A percentile compares a stretch with the other conserved stretches of the same genome.
Conservation (phyloP, 306 rosid genomes). For the Lablab purpureus region DNA sequence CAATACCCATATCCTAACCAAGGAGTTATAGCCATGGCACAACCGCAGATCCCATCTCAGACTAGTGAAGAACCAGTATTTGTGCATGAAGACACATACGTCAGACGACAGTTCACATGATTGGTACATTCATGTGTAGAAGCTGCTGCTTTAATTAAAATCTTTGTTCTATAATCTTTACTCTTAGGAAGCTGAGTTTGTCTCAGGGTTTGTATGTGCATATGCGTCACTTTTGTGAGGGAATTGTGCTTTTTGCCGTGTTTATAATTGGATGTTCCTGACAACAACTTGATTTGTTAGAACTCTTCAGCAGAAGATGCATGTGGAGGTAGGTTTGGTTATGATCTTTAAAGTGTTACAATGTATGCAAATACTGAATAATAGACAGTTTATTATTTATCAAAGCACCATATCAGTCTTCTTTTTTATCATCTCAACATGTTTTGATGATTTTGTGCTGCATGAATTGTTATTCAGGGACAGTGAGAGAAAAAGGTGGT, state of each 20-base stretch:
- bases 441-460: too few species aligned
- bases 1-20: conserved; percentile 56
- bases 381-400: background rate
- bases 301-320: background rate
- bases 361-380: background rate
- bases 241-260: conserved; percentile 5
- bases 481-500: too few species aligned
- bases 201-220: conserved; percentile 27
- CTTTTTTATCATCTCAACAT: too few species aligned
- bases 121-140: conserved; percentile 21
- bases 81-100: conserved; percentile 90
- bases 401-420: background rate
- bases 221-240: conserved; percentile 21
- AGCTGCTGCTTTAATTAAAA: background rate
- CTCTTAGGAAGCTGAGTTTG: conserved; percentile 24
- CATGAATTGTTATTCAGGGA: too few species aligned
- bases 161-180: conserved; percentile 16
- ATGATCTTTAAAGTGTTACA: background rate
- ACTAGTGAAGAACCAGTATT: conserved; percentile 72
- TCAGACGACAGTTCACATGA: conserved; percentile 87
- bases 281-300: conserved; percentile 4
- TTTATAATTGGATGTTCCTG: conserved; percentile 31
- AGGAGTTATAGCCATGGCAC: conserved; percentile 86
- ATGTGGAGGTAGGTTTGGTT: background rate
- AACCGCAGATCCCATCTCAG: conserved; percentile 76